Evolutionary conservation across 495 filamentous ascomycete species (phyloP).

Genomic region (Penicillium maclennaniae): DNA sequence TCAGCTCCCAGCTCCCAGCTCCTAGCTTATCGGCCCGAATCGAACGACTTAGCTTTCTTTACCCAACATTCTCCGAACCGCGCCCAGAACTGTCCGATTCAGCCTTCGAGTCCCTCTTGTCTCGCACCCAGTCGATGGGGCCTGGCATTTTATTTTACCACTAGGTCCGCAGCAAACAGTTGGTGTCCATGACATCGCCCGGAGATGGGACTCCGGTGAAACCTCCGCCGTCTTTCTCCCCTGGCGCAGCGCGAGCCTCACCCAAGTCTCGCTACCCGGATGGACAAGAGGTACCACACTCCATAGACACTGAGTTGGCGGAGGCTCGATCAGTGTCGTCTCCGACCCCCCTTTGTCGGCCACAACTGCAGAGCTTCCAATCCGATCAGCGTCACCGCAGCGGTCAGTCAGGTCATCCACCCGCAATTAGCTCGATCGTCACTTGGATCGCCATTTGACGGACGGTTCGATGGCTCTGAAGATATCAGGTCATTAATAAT

Average conservation of each 20-base stretch:
- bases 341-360: constrained; percentile 34
- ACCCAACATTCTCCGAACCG: constrained; percentile 7
- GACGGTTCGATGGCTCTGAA: constrained; percentile 47
- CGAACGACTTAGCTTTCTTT: constrained; percentile 26
- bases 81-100: constrained; percentile 10
- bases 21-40: constrained; percentile 16
- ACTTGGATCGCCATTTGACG: constrained; percentile 46
- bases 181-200: constrained; percentile 58
- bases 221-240: constrained; percentile 56
- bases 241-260: constrained; percentile 47
- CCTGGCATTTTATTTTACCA: constrained; percentile 16
- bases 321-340: constrained; percentile 53
- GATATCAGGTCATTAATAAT: constrained; percentile 73
- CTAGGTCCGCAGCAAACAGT: constrained; percentile 21
- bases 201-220: constrained; percentile 59
- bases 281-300: constrained; percentile 37
- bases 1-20: background rate
- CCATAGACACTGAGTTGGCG: constrained; percentile 46
- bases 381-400: constrained; percentile 46
- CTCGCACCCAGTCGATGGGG: constrained; percentile 33
- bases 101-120: background rate
- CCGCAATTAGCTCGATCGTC: constrained; percentile 55
- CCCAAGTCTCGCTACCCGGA: constrained; percentile 48
- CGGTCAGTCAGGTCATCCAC: constrained; percentile 60
- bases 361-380: constrained; percentile 35